Conservation (phyloP, 2,329 filamentous ascomycete species). For the Calonectria ilicicola region DNA sequence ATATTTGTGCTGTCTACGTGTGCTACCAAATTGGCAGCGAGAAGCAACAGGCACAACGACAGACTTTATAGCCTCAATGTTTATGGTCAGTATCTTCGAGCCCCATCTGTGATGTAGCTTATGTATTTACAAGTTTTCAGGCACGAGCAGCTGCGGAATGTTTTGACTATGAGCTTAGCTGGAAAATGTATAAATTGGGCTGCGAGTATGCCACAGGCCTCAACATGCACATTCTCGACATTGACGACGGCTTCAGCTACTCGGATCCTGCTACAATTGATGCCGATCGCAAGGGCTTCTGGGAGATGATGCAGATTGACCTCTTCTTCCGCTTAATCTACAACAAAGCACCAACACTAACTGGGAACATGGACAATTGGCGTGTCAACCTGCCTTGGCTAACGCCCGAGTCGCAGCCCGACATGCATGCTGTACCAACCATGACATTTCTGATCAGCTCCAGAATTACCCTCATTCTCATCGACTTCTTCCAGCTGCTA, state of each 20-base stretch:
- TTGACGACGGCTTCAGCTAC: background rate
- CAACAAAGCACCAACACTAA: background rate
- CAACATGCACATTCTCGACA: constrained; percentile 22
- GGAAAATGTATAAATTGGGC: constrained; percentile 12
- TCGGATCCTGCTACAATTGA: background rate
- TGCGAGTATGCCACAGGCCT: constrained; percentile 18
- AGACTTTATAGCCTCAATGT: constrained; percentile 14
- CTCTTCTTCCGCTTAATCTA: constrained; percentile 17
- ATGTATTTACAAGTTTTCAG: background rate
- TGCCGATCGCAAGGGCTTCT: constrained; percentile 11
- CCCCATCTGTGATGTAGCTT: no score
- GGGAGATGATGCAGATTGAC: constrained; percentile 21
- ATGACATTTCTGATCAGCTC: constrained; percentile 14
- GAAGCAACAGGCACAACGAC: constrained; percentile 8
- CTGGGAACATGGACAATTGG: constrained; percentile 5
- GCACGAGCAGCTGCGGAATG: constrained; percentile 8
- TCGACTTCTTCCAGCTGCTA: constrained; percentile 9
- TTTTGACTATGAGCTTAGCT: constrained; percentile 18
- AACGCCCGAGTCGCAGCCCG: constrained; percentile 15
- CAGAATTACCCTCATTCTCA: constrained; percentile 4
- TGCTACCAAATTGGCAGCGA: constrained; percentile 16
- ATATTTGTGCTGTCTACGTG: constrained; percentile 15
- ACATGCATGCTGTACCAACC: constrained; percentile 15
- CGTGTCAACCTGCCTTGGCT: constrained; percentile 21
- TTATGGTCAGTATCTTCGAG: background rate